Evolutionary conservation across 768 basidiomycete species (phyloP).

Genomic region (Russula foetens): DNA sequence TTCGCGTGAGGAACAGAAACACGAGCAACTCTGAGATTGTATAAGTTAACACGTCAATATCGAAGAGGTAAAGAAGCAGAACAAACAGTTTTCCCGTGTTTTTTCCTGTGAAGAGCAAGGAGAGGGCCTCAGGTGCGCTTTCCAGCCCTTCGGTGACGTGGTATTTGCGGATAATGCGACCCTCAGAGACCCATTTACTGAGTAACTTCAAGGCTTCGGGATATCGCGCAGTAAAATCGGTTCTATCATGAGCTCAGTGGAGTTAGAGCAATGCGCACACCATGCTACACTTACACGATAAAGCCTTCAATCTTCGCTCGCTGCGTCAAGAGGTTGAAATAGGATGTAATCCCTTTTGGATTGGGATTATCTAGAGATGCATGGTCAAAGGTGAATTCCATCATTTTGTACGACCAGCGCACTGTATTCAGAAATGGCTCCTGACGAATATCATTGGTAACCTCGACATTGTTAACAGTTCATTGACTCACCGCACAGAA

Average conservation of each 20-base stretch:
- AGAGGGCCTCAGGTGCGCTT: constrained; percentile 61
- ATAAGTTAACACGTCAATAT: background rate
- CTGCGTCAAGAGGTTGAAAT: constrained; percentile 61
- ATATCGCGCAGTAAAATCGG: constrained; percentile 64
- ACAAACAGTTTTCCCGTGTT: constrained; percentile 71
- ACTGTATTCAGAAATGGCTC: constrained; percentile 85
- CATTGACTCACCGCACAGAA: constrained; percentile 60
- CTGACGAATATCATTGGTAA: constrained; percentile 28
- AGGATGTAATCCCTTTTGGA: constrained; percentile 60
- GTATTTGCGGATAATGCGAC: constrained; percentile 70
- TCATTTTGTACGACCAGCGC: constrained; percentile 21
- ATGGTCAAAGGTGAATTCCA: background rate
- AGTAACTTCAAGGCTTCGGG: constrained; percentile 51
- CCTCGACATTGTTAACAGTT: background rate
- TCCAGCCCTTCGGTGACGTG: constrained; percentile 73
- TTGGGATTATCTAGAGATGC: constrained; percentile 39
- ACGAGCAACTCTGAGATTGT: constrained; percentile 42
- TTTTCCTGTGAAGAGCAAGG: constrained; percentile 63
- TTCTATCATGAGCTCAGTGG: constrained; percentile 31
- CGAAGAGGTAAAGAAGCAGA: background rate
- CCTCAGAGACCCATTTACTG: constrained; percentile 48
- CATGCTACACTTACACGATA: constrained; percentile 46
- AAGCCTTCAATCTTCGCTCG: constrained; percentile 81
- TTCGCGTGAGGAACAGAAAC: constrained; percentile 32
- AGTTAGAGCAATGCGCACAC: background rate